phyloP scores from a whole-genome alignment of 2,329 filamentous ascomycete genomes.

The Fusarium mundagurra region DNA sequence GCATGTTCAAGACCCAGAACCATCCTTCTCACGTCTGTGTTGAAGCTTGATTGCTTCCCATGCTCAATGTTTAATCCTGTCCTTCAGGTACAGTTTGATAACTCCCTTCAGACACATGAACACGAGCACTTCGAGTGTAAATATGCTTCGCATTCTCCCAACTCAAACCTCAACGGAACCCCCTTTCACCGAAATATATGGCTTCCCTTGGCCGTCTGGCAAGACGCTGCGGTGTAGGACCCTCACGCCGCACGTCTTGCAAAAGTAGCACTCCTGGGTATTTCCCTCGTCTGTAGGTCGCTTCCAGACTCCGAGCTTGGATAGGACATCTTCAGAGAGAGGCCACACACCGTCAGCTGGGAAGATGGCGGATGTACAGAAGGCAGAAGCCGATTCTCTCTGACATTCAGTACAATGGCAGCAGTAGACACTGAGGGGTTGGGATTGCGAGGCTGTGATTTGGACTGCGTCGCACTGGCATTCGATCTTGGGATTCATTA shows the following conservation, averaged over 20 bases:
- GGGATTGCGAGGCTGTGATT: constrained; percentile 48
- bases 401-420: constrained; percentile 60
- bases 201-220: constrained; percentile 49
- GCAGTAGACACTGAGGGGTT: constrained; percentile 52
- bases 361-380: constrained; percentile 57
- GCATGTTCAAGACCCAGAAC: not conserved
- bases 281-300: constrained; percentile 53
- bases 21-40: not conserved
- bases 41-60: not conserved
- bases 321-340: constrained; percentile 45
- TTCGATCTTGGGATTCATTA: constrained; percentile 39
- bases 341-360: constrained; percentile 54
- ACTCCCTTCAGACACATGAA: constrained; percentile 54
- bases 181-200: constrained; percentile 57
- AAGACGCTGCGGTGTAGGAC: constrained; percentile 56
- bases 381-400: constrained; percentile 57
- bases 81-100: constrained; percentile 29
- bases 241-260: constrained; percentile 55
- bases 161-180: constrained; percentile 54
- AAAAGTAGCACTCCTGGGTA: constrained; percentile 56
- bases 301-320: constrained; percentile 50
- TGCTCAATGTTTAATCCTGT: not conserved
- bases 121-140: constrained; percentile 55
- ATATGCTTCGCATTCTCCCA: constrained; percentile 56
- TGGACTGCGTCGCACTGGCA: constrained; percentile 55